Base-by-base conservation (phyloP, 202 grass and related monocot genomes). In the Miscanthus sacchariflorus region DNA sequence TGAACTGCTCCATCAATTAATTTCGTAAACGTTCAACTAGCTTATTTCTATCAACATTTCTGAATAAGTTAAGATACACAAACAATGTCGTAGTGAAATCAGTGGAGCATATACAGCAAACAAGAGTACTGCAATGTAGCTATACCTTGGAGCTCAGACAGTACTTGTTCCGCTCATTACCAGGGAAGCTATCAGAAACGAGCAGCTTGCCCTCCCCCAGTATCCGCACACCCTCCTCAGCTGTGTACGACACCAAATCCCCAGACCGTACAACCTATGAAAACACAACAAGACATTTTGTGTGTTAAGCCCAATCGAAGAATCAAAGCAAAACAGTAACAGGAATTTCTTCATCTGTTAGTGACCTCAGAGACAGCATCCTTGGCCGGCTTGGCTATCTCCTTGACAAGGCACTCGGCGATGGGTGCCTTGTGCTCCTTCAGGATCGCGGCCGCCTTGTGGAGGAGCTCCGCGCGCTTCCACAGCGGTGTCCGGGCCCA, bases 361-460 rank as follows among this genome's bases (percentile, higher is more conserved):
- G 11, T 59, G 44, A 99, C 96, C 89, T 99, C 97, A 70, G 97
- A 88, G 25, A 99, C 77, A 28, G 96, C 96, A 73, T 99, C 96
- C 77, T 96, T 99, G 19, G 94, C 94, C 1, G 96, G 96, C 86
- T 99, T 99, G 81, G 96, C 96, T 3, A 99, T 99, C 92, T 99
- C 96, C 83, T 99, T 99, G 77, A 99, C 89, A 2, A 99, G 94
- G 76, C 97, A 96, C 83, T 96, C 94, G 0, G 97, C 91, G 8
- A 99, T 99, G 2, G 92, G 91, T 3, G 81, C 25, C 86, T 93
- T 96, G 89, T 99, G 91, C 79, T 99, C 94, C 84, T 99, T 99
- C 5, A 99, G 84, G 86, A 99, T 95, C 8, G 97, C 97, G 0
- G 97, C 97, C 0, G 97, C 97, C 88, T 93, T 96, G 86, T 99